phyloP scores from a whole-genome alignment of 2,329 filamentous ascomycete species.

The Myriosclerotinia curreyana region DNA sequence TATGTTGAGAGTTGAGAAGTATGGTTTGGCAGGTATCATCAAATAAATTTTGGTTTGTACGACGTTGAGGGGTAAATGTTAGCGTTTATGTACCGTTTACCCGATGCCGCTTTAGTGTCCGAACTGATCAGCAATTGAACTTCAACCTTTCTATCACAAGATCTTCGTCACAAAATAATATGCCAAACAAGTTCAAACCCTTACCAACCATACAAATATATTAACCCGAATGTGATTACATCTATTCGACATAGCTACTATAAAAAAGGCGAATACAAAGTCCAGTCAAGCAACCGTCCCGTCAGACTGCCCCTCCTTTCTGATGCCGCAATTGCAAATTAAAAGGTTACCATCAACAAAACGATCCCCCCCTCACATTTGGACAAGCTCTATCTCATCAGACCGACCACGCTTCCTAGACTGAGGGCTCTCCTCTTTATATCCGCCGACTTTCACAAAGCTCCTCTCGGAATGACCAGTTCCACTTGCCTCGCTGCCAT shows the following conservation, averaged over 20 bases:
- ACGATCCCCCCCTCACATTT: background rate
- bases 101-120: conserved; percentile 1
- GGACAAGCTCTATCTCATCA: conserved; percentile 15
- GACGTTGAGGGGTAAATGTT: conserved; percentile 8
- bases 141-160: background rate
- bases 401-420: background rate
- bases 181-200: background rate
- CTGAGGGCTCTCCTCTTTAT: background rate
- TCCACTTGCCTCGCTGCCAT: background rate
- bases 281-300: background rate
- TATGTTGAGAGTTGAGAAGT: background rate
- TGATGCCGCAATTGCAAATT: background rate
- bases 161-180: background rate
- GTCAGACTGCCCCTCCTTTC: conserved; percentile 1
- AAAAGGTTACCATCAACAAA: no score
- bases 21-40: background rate
- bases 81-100: background rate
- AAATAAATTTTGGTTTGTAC: conserved; percentile 16
- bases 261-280: background rate
- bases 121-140: background rate
- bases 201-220: background rate
- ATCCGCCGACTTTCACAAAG: conserved; percentile 1
- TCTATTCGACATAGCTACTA: background rate
- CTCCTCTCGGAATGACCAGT: conserved; percentile 3
- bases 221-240: background rate